Evolutionary conservation across 2,329 filamentous ascomycete genomes (phyloP).

Genomic region (Phaeosphaeria sp.): DNA sequence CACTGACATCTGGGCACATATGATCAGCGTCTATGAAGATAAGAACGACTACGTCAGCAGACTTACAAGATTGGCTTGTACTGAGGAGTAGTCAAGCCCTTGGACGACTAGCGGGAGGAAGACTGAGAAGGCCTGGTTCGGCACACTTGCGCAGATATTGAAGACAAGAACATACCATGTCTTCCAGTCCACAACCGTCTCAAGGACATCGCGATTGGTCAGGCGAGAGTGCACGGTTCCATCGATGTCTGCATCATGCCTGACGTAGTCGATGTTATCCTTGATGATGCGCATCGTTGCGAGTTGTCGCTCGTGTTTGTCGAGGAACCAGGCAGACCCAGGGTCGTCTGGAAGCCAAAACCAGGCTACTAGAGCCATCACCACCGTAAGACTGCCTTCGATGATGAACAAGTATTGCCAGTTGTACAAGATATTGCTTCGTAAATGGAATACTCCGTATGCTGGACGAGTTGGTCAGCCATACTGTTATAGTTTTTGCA

Average conservation of each 20-base stretch:
- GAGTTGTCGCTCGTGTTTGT: constrained; percentile 27
- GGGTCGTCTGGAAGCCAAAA: constrained; percentile 35
- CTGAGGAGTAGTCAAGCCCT: constrained; percentile 22
- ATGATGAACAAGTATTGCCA: constrained; percentile 57
- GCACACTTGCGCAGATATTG: constrained; percentile 53
- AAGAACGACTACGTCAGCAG: not conserved
- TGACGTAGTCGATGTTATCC: constrained; percentile 15
- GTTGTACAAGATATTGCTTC: constrained; percentile 51
- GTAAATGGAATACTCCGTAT: constrained; percentile 57
- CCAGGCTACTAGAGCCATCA: constrained; percentile 37
- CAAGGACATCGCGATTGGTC: constrained; percentile 20
- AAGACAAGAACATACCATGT: constrained; percentile 37
- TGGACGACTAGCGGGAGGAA: constrained; percentile 58
- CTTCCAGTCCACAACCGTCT: constrained; percentile 29
- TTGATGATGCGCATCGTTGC: constrained; percentile 21
- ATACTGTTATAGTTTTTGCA: no score
- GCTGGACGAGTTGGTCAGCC: constrained; percentile 8
- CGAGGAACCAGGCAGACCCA: constrained; percentile 48
- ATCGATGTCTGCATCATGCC: constrained; percentile 3
- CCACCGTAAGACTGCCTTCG: constrained; percentile 46
- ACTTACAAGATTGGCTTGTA: constrained; percentile 26
- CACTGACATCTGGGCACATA: constrained; percentile 48
- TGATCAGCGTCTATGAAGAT: not conserved
- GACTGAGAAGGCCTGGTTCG: constrained; percentile 48
- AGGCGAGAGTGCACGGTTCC: constrained; percentile 13